phyloP scores from a whole-genome alignment of 495 filamentous ascomycete genomes.

The Neurospora sp. region DNA sequence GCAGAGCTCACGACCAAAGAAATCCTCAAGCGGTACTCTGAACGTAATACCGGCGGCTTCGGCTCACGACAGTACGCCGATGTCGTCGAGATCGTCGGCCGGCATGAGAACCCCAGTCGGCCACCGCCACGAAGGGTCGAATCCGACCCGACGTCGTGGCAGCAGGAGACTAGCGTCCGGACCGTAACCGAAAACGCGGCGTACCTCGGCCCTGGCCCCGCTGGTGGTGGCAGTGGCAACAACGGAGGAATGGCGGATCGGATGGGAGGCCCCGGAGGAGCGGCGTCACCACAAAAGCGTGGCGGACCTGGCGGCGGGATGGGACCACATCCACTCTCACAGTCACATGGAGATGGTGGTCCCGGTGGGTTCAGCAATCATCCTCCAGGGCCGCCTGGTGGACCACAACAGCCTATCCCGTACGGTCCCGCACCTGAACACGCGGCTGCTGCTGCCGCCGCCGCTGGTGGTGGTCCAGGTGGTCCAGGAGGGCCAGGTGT shows the following conservation, averaged over 20 bases:
- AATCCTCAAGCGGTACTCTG: constrained; percentile 81
- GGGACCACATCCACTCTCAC: neutral
- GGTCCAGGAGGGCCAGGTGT: neutral
- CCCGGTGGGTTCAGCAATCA: constrained; percentile 17
- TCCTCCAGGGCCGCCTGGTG: neutral
- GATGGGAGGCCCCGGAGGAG: constrained; percentile 3
- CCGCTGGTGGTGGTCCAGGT: neutral
- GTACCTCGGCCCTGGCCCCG: constrained; percentile 16
- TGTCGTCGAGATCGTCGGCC: constrained; percentile 43
- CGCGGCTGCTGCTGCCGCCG: neutral
- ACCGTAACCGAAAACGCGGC: constrained; percentile 55
- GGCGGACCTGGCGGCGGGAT: constrained; percentile 7
- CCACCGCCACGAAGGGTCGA: constrained; percentile 53
- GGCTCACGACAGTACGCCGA: constrained; percentile 47
- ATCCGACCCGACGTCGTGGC: constrained; percentile 67
- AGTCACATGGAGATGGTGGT: constrained; percentile 5
- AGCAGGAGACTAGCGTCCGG: constrained; percentile 70
- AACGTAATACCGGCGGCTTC: constrained; percentile 50
- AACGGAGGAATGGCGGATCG: neutral
- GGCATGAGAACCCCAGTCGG: constrained; percentile 35
- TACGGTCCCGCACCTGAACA: neutral
- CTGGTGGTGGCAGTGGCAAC: neutral
- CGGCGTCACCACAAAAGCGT: constrained; percentile 33
- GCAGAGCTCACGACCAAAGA: constrained; percentile 93
- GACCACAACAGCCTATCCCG: neutral